Conservation (phyloP, 192 early-diverging fungal genomes). For the Mortierella antarctica region DNA sequence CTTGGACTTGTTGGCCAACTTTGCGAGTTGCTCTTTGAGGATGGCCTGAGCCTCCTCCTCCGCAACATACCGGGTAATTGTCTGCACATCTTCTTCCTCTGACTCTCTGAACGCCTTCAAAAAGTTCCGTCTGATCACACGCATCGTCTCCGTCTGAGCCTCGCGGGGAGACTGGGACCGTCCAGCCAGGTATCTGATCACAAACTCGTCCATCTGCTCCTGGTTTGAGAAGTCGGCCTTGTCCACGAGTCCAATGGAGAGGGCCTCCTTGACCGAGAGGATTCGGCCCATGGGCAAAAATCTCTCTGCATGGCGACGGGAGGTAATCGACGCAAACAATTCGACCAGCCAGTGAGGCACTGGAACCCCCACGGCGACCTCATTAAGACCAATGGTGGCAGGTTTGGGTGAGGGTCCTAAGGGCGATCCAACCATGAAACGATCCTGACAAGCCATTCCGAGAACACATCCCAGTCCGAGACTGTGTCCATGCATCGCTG, state of each 20-base stretch:
- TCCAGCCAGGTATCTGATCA: slow-evolving; percentile 30
- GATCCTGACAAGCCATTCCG: slow-evolving; percentile 48
- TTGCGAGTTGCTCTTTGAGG: slow-evolving; percentile 29
- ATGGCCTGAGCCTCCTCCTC: slow-evolving; percentile 42
- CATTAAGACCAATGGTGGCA: slow-evolving; percentile 42
- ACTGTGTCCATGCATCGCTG: slow-evolving; percentile 49
- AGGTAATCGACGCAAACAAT: slow-evolving; percentile 36
- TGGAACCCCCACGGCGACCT: slow-evolving; percentile 46
- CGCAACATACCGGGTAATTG: slow-evolving; percentile 24
- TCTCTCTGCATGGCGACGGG: slow-evolving; percentile 43
- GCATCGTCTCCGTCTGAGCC: slow-evolving; percentile 46
- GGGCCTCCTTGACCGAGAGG: slow-evolving; percentile 38
- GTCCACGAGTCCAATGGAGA: slow-evolving; percentile 25
- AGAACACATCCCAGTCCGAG: slow-evolving; percentile 47
- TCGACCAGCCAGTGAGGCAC: slow-evolving; percentile 44
- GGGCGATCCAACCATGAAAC: slow-evolving; percentile 38
- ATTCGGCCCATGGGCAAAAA: slow-evolving; percentile 41
- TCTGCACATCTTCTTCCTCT: slow-evolving; percentile 40
- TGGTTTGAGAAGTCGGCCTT: slow-evolving; percentile 36
- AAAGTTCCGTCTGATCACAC: slow-evolving; percentile 32
- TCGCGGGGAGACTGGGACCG: slow-evolving; percentile 14
- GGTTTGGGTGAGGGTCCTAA: slow-evolving; percentile 10
- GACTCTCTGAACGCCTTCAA: slow-evolving; percentile 21
- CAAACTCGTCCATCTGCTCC: slow-evolving; percentile 48
- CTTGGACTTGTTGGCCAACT: slow-evolving; percentile 34